Percentiles rank a stretch among this genome's conserved stretches.
Evolutionary conservation across 129 eudicot genomes (phyloP).

Genomic region (Pittosporum tobira): DNA sequence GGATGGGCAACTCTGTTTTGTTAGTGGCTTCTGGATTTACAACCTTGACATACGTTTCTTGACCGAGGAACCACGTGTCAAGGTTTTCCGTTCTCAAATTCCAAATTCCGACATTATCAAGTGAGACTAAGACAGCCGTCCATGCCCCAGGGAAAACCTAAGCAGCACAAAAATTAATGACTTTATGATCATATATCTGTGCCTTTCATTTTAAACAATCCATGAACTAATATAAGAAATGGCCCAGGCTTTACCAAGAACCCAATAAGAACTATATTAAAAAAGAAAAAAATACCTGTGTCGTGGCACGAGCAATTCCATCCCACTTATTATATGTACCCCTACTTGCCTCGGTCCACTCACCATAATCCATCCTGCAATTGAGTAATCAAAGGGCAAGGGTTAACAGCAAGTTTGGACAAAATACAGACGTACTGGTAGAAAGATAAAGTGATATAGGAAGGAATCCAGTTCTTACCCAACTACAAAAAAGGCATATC

Average conservation of each 20-base stretch:
- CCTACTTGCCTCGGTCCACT: slow-evolving; percentile 54
- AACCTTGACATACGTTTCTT: slow-evolving; percentile 52
- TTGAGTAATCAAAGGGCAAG: not conserved
- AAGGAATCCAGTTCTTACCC: slow-evolving; percentile 31
- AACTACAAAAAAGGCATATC: slow-evolving; percentile 60
- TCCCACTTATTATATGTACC: slow-evolving; percentile 79
- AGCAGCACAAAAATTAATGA: not conserved
- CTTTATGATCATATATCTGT: too few relatives aligned
- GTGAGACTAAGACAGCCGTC: slow-evolving; percentile 56
- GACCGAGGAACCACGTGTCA: slow-evolving; percentile 67
- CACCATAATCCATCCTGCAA: slow-evolving; percentile 65
- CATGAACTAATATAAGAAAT: not conserved
- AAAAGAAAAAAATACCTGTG: slow-evolving; percentile 29
- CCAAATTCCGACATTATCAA: slow-evolving; percentile 69
- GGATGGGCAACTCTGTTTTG: slow-evolving; percentile 54
- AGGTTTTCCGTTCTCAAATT: slow-evolving; percentile 61
- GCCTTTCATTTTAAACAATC: too few relatives aligned
- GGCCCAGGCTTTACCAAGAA: not conserved
- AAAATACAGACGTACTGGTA: not conserved
- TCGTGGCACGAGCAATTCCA: slow-evolving; percentile 58
- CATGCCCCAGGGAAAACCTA: slow-evolving; percentile 75
- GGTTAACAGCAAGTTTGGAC: not conserved
- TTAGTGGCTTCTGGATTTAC: slow-evolving; percentile 44
- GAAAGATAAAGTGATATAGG: not conserved
- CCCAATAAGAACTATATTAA: not conserved